Evolutionary conservation across 2,329 filamentous ascomycete species (phyloP).

Genomic region (Nemania sp.): DNA sequence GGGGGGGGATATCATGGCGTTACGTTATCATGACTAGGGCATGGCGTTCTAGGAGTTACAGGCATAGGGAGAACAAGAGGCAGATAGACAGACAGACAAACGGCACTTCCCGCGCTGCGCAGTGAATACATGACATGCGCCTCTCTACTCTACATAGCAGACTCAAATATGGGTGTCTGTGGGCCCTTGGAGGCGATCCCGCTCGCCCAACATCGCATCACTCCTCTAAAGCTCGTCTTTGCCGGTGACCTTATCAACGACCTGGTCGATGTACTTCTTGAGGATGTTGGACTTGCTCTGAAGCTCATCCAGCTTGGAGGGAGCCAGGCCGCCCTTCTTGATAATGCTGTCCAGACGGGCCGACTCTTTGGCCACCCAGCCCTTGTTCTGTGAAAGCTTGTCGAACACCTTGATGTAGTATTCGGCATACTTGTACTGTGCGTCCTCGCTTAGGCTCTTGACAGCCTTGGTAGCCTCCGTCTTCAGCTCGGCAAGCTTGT

Average conservation of each 20-base stretch:
- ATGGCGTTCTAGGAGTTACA: constrained; percentile 43
- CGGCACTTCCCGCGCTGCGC: constrained; percentile 21
- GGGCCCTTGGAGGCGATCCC: constrained; percentile 15
- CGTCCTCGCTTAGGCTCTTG: constrained; percentile 70
- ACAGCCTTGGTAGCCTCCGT: constrained; percentile 80
- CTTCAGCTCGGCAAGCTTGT: constrained; percentile 71
- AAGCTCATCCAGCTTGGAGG: constrained; percentile 89
- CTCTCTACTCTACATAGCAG: constrained; percentile 31
- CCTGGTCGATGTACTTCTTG: constrained; percentile 76
- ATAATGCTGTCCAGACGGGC: constrained; percentile 82
- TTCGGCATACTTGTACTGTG: constrained; percentile 81
- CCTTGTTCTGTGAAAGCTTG: constrained; percentile 82
- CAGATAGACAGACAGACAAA: constrained; percentile 14
- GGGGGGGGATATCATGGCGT: constrained; percentile 19
- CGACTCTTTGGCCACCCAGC: constrained; percentile 87
- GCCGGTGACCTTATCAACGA: constrained; percentile 63
- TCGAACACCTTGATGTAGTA: constrained; percentile 95
- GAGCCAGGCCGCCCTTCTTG: constrained; percentile 85
- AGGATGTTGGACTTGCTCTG: constrained; percentile 89
- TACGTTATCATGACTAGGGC: constrained; percentile 36
- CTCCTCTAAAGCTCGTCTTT: constrained; percentile 77
- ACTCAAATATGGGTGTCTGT: constrained; percentile 11
- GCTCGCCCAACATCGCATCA: constrained; percentile 28
- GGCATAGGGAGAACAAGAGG: constrained; percentile 24
- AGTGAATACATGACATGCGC: constrained; percentile 24